These are phyloP conservation scores for Aspergillus spinulosporus DNA, from an alignment of 2,329 filamentous ascomycete species.

Conservation along the genomic window DNA sequence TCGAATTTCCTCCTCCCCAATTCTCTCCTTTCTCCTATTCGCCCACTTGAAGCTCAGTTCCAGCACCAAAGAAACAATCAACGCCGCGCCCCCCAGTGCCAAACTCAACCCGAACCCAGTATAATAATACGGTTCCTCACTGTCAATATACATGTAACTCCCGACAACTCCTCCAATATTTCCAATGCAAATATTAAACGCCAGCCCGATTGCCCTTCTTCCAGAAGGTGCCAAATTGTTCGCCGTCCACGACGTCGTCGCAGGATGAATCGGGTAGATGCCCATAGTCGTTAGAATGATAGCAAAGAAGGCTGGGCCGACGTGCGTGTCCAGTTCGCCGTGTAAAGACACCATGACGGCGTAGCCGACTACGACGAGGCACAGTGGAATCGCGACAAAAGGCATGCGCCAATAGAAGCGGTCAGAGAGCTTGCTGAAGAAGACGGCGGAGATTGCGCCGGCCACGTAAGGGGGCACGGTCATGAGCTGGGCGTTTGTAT, in stretches of 20 bases:
- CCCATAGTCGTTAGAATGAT: constrained; percentile 31
- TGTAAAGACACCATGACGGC: constrained; percentile 25
- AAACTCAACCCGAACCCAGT: constrained; percentile 39
- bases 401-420: constrained; percentile 32
- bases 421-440: constrained; percentile 33
- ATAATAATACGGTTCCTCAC: constrained; percentile 36
- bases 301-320: constrained; percentile 26
- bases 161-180: constrained; percentile 48
- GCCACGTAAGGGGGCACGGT: constrained; percentile 65
- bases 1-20: constrained; percentile 15
- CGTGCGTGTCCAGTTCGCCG: constrained; percentile 9
- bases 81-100: constrained; percentile 32
- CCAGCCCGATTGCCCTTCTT: constrained; percentile 42
- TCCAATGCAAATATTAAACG: constrained; percentile 41
- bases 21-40: constrained; percentile 11
- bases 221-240: constrained; percentile 35
- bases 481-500: constrained; percentile 65
- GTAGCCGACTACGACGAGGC: constrained; percentile 30
- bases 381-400: constrained; percentile 29
- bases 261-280: constrained; percentile 32
- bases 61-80: constrained; percentile 33
- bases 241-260: constrained; percentile 30
- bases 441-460: constrained; percentile 34
- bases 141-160: constrained; percentile 41
- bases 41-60: constrained; percentile 23